Evolutionary conservation across 768 basidiomycete genomes (phyloP).

Genomic region (Termitomyces bulborhizus): DNA sequence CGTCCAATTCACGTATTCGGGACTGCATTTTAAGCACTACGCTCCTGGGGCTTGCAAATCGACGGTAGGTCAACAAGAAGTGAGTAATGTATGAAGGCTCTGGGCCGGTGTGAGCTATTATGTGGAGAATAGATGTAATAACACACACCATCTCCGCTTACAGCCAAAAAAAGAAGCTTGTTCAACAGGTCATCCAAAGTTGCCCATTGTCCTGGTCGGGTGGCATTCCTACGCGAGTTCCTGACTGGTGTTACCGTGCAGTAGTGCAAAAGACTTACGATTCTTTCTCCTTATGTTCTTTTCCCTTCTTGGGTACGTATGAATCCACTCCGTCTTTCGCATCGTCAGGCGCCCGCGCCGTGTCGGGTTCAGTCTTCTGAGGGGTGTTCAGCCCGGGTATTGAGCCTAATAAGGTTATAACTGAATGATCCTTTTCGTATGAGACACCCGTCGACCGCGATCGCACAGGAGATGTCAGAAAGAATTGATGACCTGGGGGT

Average conservation of each 20-base stretch:
- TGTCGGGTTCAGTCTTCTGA: neutral
- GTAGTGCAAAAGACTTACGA: conserved; percentile 6
- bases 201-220: conserved; percentile 63
- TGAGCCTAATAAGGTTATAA: conserved; percentile 9
- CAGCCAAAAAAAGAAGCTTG: conserved; percentile 74
- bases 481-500: conserved; percentile 20
- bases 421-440: conserved; percentile 32
- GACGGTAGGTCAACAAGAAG: conserved; percentile 79
- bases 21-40: conserved; percentile 86
- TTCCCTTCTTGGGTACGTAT: conserved; percentile 28
- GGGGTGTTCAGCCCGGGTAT: neutral
- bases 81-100: conserved; percentile 74
- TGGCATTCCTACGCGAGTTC: conserved; percentile 11
- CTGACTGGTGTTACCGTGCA: neutral
- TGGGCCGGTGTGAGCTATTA: conserved; percentile 20
- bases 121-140: neutral
- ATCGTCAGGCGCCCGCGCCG: neutral
- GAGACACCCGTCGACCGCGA: conserved; percentile 49
- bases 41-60: conserved; percentile 74
- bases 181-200: conserved; percentile 76
- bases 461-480: conserved; percentile 44
- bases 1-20: conserved; percentile 70
- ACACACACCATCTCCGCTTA: conserved; percentile 73
- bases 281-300: conserved; percentile 33
- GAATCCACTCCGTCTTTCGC: conserved; percentile 13